Base-by-base conservation (phyloP, 345 rosid genomes). In the Salix purpurea region DNA sequence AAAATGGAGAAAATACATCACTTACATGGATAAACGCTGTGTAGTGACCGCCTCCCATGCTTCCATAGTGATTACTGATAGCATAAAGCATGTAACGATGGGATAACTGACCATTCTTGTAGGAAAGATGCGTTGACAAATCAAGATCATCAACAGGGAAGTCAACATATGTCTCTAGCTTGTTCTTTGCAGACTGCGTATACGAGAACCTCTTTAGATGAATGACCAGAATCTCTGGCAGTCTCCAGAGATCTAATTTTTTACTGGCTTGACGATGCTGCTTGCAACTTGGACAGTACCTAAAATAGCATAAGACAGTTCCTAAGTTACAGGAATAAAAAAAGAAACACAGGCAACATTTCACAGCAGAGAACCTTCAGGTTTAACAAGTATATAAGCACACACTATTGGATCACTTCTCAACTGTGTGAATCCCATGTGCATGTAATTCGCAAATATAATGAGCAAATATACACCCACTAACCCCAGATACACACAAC, bases 21-120 rank as follows among this genome's bases (percentile, higher is more conserved):
- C 99, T 94, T 89, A 96, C 99, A 87, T 91, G 99, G 80, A 96
- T 90, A 88, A 89, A 96, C 42, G 99, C 97, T 48, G 99, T 96
- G 86, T 96, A 96, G 81, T 93, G 99, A 79, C 99, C 99, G 77
- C 94, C 96, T 81, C 99, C 97, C 97, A 96, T 89, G 87, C 92
- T 88, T 69, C 99, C 99, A 32, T 90, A 90, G 87, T 93, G 99
- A 89, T 96, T 96, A 74, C 99, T 96, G 80, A 92, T 84, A 2
- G 99, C 98, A 87, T 93, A 93, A 67, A 96, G 98, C 87, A 87
- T 88, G 85, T 96, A 96, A 7, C 84, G 92, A 75, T 86, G 81
- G 70, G 91, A 87, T 71, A 67, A 76, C 75, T 82, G 79, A 44
- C 85, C 86, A 74, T 90, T 90, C 79, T 70, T 87, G 87, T 81